These are phyloP conservation scores for Mortierella sp. DNA, from an alignment of 371 early-diverging fungal species.

Conservation along the genomic window DNA sequence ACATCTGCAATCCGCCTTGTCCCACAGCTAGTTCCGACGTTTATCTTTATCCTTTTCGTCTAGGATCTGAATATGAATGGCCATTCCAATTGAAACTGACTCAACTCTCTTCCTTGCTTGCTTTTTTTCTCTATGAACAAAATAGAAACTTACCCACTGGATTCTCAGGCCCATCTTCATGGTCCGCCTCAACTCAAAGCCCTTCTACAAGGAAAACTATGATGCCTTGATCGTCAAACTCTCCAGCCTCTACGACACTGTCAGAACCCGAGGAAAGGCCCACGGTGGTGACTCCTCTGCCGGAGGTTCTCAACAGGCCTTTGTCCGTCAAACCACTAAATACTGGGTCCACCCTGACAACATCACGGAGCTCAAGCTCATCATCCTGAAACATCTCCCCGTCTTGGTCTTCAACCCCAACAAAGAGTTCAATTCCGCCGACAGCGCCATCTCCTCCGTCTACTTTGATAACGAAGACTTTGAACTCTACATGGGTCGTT, in stretches of 20 bases:
- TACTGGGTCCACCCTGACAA: conserved; percentile 99
- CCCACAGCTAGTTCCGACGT: no score
- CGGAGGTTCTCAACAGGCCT: conserved; percentile 78
- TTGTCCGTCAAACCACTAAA: conserved; percentile 91
- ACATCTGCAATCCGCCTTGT: no score
- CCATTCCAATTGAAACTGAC: conserved; percentile 4
- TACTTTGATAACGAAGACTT: conserved; percentile 97
- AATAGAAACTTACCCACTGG: conserved; percentile 85
- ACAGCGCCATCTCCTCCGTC: conserved; percentile 91
- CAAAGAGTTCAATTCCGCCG: conserved; percentile 73
- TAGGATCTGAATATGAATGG: no score
- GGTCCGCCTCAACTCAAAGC: conserved; percentile 86
- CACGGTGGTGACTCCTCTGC: conserved; percentile 67
- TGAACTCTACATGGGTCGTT: conserved; percentile 91
- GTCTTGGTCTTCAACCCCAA: conserved; percentile 91
- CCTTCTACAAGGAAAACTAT: conserved; percentile 94
- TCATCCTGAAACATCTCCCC: conserved; percentile 95
- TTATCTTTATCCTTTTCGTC: no score
- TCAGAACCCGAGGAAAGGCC: conserved; percentile 85
- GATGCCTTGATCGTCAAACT: conserved; percentile 90
- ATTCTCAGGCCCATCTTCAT: conserved; percentile 89
- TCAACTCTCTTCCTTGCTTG: not conserved
- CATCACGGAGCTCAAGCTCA: conserved; percentile 94
- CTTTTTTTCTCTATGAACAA: not conserved
- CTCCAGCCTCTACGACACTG: conserved; percentile 89